Conservation (phyloP, 2,329 filamentous ascomycete species). For the Colletotrichum lupini region DNA sequence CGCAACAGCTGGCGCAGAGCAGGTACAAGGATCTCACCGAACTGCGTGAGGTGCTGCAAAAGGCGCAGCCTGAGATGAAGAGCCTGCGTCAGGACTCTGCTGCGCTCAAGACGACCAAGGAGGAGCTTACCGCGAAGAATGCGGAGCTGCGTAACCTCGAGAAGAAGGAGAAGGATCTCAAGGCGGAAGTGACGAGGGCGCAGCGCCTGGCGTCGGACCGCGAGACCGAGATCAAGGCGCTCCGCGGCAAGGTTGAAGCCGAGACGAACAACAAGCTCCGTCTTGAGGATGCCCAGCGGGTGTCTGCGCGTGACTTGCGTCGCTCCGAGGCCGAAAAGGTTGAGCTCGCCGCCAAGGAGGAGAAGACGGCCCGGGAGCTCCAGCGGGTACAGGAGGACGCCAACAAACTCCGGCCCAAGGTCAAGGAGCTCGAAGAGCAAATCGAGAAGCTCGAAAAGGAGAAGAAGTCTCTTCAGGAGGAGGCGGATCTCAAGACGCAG, state of each 20-base stretch:
- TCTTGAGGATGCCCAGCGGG: constrained; percentile 82
- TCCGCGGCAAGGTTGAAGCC: constrained; percentile 82
- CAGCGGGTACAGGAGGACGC: constrained; percentile 79
- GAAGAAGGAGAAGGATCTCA: constrained; percentile 83
- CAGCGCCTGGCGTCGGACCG: constrained; percentile 79
- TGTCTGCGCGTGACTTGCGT: constrained; percentile 80
- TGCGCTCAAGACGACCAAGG: constrained; percentile 78
- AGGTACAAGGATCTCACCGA: constrained; percentile 91
- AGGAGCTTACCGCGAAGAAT: constrained; percentile 72
- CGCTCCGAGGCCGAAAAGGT: constrained; percentile 82
- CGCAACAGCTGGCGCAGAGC: constrained; percentile 86
- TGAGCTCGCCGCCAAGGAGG: constrained; percentile 78
- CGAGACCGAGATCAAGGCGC: constrained; percentile 79
- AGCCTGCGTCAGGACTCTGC: constrained; percentile 81
- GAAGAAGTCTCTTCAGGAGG: constrained; percentile 76
- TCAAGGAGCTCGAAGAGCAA: constrained; percentile 79
- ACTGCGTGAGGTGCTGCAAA: constrained; percentile 81
- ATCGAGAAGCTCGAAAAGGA: constrained; percentile 76
- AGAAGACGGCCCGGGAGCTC: constrained; percentile 78
- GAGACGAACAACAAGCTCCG: constrained; percentile 78
- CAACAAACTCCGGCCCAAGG: constrained; percentile 69
- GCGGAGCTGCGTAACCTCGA: constrained; percentile 81
- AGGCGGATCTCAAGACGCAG: constrained; percentile 84
- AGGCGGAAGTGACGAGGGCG: constrained; percentile 75
- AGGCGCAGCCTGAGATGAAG: constrained; percentile 87